These are phyloP conservation scores for Vaccinium myrtillus DNA, from an alignment of 148 eudicot species.

Conservation along the genomic window DNA sequence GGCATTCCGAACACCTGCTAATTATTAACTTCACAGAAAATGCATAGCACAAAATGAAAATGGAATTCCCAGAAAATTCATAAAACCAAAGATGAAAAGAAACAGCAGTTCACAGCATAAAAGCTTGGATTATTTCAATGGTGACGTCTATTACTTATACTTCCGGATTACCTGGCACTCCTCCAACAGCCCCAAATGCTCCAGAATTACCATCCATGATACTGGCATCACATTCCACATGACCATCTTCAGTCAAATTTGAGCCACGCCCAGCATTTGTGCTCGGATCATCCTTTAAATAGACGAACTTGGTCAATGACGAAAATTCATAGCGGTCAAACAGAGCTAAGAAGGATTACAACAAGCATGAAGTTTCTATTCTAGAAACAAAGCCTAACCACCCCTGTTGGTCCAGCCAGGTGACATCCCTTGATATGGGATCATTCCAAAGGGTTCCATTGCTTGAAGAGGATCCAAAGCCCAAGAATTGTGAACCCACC, in stretches of 20 bases:
- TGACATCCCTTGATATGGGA: background rate
- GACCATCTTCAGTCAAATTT: slow-evolving; percentile 95
- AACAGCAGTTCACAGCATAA: background rate
- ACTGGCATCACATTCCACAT: slow-evolving; percentile 96
- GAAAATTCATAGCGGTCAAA: background rate
- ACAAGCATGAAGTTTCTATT: background rate
- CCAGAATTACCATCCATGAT: slow-evolving; percentile 87
- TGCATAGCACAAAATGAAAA: slow-evolving; percentile 16
- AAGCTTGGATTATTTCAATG: background rate
- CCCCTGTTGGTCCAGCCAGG: background rate
- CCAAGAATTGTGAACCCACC: too few species aligned
- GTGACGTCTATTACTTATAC: background rate
- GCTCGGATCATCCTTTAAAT: slow-evolving; percentile 77
- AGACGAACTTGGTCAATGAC: slow-evolving; percentile 18
- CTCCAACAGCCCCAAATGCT: slow-evolving; percentile 95
- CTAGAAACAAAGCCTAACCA: background rate
- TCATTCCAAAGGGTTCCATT: background rate
- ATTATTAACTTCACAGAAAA: slow-evolving; percentile 40
- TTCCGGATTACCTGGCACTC: slow-evolving; percentile 73
- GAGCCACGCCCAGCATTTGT: slow-evolving; percentile 97
- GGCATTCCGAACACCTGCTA: slow-evolving; percentile 80
- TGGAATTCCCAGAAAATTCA: background rate
- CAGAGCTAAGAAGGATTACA: background rate
- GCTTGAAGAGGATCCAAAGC: too few species aligned
- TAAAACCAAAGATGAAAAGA: background rate